Evolutionary conservation across 768 basidiomycete species (phyloP).

Genomic region (Sistotremastrum niveocremeum): DNA sequence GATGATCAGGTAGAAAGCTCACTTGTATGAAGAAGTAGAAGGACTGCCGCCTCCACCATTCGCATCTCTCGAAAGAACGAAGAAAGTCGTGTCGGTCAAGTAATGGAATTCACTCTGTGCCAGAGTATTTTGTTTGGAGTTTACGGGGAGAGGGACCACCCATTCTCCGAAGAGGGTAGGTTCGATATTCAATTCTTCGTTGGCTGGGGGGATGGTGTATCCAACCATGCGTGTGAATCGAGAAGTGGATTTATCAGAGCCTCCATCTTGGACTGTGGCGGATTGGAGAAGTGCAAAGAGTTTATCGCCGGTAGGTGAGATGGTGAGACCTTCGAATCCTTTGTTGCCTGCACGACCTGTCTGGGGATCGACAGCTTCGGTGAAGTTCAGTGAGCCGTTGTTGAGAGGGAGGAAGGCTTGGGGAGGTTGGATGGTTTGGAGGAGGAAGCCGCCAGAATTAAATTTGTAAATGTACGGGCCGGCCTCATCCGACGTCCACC

Average conservation of each 20-base stretch:
- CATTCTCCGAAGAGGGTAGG: constrained; percentile 40
- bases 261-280: constrained; percentile 53
- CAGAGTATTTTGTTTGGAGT: constrained; percentile 35
- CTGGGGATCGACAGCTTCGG: constrained; percentile 29
- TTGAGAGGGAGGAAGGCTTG: constrained; percentile 37
- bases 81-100: constrained; percentile 37
- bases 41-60: constrained; percentile 43
- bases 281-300: constrained; percentile 53
- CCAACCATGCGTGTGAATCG: constrained; percentile 43
- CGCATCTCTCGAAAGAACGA: constrained; percentile 45
- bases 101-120: constrained; percentile 47
- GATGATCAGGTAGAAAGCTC: constrained; percentile 1
- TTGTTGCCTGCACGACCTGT: constrained; percentile 45
- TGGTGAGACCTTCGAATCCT: constrained; percentile 49
- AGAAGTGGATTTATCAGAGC: constrained; percentile 29
- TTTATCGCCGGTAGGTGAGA: constrained; percentile 30
- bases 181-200: constrained; percentile 1
- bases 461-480: constrained; percentile 53
- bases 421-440: constrained; percentile 47
- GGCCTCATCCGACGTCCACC: constrained; percentile 59
- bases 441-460: constrained; percentile 29
- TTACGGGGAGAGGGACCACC: constrained; percentile 43
- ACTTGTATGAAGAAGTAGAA: constrained; percentile 41
- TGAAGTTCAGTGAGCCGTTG: constrained; percentile 39
- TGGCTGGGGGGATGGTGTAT: constrained; percentile 28